These are phyloP conservation scores for Ophiosphaerella korrae DNA, from an alignment of 2,329 filamentous ascomycete species.

Conservation along the genomic window DNA sequence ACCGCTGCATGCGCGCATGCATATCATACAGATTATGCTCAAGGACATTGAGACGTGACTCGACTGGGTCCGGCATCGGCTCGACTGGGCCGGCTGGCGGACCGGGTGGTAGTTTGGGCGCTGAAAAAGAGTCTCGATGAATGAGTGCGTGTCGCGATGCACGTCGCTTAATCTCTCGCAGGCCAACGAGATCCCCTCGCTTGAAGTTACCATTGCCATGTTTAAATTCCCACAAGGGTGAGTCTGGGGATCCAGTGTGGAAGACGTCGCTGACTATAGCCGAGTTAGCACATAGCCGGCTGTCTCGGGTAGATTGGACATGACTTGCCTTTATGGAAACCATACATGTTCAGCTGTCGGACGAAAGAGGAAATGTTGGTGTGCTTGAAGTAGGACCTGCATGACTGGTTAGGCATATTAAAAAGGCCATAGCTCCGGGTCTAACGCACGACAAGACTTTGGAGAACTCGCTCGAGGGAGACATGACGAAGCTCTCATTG, in stretches of 20 bases:
- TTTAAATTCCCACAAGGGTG: slow-evolving; percentile 97
- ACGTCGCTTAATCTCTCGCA: slow-evolving; percentile 93
- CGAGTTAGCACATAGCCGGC: slow-evolving; percentile 15
- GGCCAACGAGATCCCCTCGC: slow-evolving; percentile 84
- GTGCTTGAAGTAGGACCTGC: slow-evolving; percentile 97
- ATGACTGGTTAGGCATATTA: slow-evolving; percentile 32
- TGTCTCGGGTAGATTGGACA: slow-evolving; percentile 7
- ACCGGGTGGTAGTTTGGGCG: slow-evolving; percentile 69
- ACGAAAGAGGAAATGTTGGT: slow-evolving; percentile 99
- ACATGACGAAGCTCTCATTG: slow-evolving; percentile 99
- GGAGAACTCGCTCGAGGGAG: slow-evolving; percentile 93
- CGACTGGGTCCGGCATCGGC: slow-evolving; percentile 76
- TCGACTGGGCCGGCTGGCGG: slow-evolving; percentile 85
- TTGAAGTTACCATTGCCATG: slow-evolving; percentile 98
- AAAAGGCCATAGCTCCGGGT: slow-evolving; percentile 30
- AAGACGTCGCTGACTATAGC: slow-evolving; percentile 91
- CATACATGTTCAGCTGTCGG: slow-evolving; percentile 98
- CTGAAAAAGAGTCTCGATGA: slow-evolving; percentile 84
- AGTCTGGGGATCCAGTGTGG: slow-evolving; percentile 90
- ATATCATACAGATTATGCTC: slow-evolving; percentile 86
- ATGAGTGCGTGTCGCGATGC: slow-evolving; percentile 92
- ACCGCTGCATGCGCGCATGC: slow-evolving; percentile 73
- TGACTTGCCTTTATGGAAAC: slow-evolving; percentile 90
- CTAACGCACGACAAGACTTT: slow-evolving; percentile 89
- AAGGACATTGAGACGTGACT: slow-evolving; percentile 73